A percentile compares a stretch with the other conserved stretches of the same genome.
These are phyloP conservation scores for Puccinia triticina DNA, from an alignment of 1,284 basidiomycete species.

Conservation along the genomic window DNA sequence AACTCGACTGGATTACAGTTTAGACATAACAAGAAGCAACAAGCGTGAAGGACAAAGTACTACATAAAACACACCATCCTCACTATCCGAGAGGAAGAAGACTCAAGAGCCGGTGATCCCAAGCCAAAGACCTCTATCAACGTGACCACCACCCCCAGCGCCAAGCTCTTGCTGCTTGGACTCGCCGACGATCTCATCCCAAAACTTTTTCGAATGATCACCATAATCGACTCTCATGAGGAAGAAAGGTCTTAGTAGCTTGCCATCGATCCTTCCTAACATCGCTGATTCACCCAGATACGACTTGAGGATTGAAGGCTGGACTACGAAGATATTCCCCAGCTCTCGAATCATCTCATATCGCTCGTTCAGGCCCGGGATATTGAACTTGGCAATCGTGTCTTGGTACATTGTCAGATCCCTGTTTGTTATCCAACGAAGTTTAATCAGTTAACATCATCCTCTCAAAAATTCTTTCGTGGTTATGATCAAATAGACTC, in stretches of 20 bases:
- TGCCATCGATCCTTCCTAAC: conserved; percentile 84
- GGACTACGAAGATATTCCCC: conserved; percentile 93
- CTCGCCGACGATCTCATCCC: conserved; percentile 51
- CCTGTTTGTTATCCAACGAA: conserved; percentile 64
- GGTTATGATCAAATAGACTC: conserved; percentile 24
- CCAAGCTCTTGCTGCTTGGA: conserved; percentile 18
- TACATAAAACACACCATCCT: conserved; percentile 10
- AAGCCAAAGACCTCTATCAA: conserved; percentile 50
- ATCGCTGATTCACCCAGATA: conserved; percentile 84
- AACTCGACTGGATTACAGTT: conserved; percentile 4
- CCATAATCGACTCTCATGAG: conserved; percentile 80
- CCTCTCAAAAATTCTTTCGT: background rate
- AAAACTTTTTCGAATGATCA: conserved; percentile 54
- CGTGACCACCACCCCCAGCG: conserved; percentile 1
- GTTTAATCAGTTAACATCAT: background rate
- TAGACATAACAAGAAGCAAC: background rate
- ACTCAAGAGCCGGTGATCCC: conserved; percentile 35
- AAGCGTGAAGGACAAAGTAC: background rate
- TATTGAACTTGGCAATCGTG: conserved; percentile 75
- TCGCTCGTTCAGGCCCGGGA: conserved; percentile 83
- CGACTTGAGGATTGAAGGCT: conserved; percentile 85
- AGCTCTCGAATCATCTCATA: conserved; percentile 98
- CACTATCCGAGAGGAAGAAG: conserved; percentile 7
- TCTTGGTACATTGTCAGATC: conserved; percentile 98
- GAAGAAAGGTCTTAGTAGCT: conserved; percentile 85